Percentiles rank a stretch among this genome's conserved stretches.
These are phyloP conservation scores for Wickerhamiella occidentalis DNA, from an alignment of 805 yeast genomes.

Conservation along the genomic window DNA sequence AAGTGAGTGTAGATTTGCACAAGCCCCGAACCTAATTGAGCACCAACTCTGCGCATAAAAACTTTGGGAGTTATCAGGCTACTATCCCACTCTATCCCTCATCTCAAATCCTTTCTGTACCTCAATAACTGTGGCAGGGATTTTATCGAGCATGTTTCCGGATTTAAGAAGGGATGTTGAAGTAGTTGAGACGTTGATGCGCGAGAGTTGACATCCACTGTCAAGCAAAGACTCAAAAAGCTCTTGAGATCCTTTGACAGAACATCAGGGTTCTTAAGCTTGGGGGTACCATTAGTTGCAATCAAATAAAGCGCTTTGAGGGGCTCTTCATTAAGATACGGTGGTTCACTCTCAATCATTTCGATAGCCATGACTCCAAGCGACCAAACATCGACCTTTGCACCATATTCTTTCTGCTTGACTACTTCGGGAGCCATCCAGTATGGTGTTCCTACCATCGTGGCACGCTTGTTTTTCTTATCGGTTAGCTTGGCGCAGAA, in stretches of 20 bases:
- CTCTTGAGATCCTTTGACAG: slow-evolving; percentile 68
- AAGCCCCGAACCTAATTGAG: no score
- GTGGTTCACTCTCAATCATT: slow-evolving; percentile 81
- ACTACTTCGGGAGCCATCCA: slow-evolving; percentile 91
- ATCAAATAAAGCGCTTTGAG: slow-evolving; percentile 62
- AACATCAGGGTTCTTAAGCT: slow-evolving; percentile 53
- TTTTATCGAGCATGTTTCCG: slow-evolving; percentile 23
- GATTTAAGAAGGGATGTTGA: slow-evolving; percentile 45
- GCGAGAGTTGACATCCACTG: slow-evolving; percentile 86
- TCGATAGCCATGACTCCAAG: slow-evolving; percentile 78
- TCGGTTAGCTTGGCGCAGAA: slow-evolving; percentile 74
- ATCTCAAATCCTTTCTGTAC: slow-evolving; percentile 15
- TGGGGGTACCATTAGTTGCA: slow-evolving; percentile 74
- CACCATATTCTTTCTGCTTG: slow-evolving; percentile 66
- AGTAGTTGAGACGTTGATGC: slow-evolving; percentile 83
- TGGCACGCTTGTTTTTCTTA: slow-evolving; percentile 58
- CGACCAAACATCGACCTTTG: slow-evolving; percentile 75
- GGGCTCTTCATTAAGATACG: slow-evolving; percentile 69
- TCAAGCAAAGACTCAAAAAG: slow-evolving; percentile 78
- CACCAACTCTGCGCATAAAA: no score
- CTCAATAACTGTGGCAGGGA: slow-evolving; percentile 28
- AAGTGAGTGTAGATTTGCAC: no score
- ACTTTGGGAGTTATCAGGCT: no score
- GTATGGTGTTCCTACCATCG: slow-evolving; percentile 82
- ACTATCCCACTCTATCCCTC: neutral